These are phyloP conservation scores for Penstemon newberryi DNA, from an alignment of 257 asterid genomes.

Conservation along the genomic window DNA sequence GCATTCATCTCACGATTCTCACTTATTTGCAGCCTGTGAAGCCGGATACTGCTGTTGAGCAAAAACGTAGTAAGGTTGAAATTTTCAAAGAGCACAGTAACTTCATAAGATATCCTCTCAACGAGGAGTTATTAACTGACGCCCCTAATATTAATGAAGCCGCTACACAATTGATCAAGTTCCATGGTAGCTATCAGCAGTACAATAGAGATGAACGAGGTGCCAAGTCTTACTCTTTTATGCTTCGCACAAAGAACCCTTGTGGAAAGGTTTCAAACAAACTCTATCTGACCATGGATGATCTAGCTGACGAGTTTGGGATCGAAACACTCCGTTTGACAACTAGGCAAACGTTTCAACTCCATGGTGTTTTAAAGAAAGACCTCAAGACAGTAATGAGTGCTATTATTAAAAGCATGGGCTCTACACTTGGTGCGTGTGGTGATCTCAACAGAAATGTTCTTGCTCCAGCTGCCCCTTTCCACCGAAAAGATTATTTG, in stretches of 20 bases:
- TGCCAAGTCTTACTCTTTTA: conserved; percentile 70
- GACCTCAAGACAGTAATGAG: conserved; percentile 97
- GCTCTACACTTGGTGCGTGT: conserved; percentile 97
- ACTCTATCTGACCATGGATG: conserved; percentile 88
- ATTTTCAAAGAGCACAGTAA: conserved; percentile 89
- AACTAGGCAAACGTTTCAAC: conserved; percentile 95
- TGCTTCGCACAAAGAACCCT: conserved; percentile 98
- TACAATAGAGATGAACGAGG: conserved; percentile 96
- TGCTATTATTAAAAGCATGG: conserved; percentile 77
- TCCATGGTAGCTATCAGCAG: conserved; percentile 97
- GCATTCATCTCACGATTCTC: conserved; percentile 14
- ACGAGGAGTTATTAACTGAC: conserved; percentile 83
- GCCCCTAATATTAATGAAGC: conserved; percentile 82
- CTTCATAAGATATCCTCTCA: conserved; percentile 89
- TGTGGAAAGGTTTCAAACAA: conserved; percentile 91
- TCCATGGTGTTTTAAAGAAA: conserved; percentile 88
- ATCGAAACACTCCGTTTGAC: conserved; percentile 92
- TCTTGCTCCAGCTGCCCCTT: conserved; percentile 94
- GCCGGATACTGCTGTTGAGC: conserved; percentile 60
- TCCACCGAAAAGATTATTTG: conserved; percentile 62
- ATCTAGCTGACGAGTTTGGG: conserved; percentile 93
- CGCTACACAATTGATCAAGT: conserved; percentile 90
- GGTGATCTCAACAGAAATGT: conserved; percentile 97
- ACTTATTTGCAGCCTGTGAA: conserved; percentile 66
- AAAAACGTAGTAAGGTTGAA: conserved; percentile 92